Evolutionary conservation across 345 rosid genomes (phyloP), one percentile per base, ranked within the genome.

Genomic region (Aquilaria sinensis): DNA sequence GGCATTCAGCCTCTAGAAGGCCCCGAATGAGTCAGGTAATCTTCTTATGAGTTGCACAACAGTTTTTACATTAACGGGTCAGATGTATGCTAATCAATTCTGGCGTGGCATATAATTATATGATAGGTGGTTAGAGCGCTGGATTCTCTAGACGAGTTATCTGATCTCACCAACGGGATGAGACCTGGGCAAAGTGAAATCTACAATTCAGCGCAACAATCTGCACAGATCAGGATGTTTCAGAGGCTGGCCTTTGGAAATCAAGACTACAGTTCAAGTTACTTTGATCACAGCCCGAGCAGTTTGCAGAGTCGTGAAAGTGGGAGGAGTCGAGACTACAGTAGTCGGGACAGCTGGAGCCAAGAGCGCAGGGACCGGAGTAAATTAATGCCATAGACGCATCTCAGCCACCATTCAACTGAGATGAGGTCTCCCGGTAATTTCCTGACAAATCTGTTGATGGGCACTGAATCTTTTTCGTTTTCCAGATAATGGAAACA

Each of bases 11-110:
- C 68, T 61, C 78, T 12, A 94, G 78, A 73, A 83, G 99, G 77
- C 99, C 97, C 6, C 76, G 83, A 66, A 90, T 90, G 99, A 88
- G 99, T 75, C 99, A 90, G 88, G 99, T 83, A 73, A 66, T 33
- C 31, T 48, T 11, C 45, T 12, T 9, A 53, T 6, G 47, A 33
- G 45, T 31, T 15, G n/a, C 43, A 3, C 16, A 52, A 8, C 51
- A n/a, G 30, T 43, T 51, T 53, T 51, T 53, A 33, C 31, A 10
- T 58, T 47, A 56, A 43, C 10, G 9, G 3, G 23, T 56, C 37
- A 51, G 31, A 23, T 31, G 31, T 47, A 41, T 51, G 41, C n/a
- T 46, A 37, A 37, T 33, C 15, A 23, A 59, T 69, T 9, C 1
- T 33, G 31, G 48, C 50, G 56, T 33, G 11, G 10, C 30, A 13